A percentile compares a stretch with the other conserved stretches of the same genome.
Evolutionary conservation across 371 early-diverging fungal species (phyloP).

Genomic region (Mucor circinelloides): DNA sequence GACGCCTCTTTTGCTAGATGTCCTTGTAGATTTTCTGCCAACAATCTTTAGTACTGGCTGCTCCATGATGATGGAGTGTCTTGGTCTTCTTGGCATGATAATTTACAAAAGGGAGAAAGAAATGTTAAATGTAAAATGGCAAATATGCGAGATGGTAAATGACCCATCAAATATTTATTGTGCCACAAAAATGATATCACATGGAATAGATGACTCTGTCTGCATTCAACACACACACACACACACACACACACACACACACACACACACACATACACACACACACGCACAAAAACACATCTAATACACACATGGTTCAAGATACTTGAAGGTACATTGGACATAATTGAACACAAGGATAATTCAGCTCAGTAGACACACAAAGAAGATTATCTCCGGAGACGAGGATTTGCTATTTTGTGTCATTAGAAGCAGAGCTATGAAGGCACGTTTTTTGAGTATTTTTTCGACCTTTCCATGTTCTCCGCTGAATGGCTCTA

Average conservation of each 20-base stretch:
- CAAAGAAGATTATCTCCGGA: neutral
- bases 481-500: neutral
- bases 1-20: neutral
- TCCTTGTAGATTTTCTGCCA: neutral
- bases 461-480: neutral
- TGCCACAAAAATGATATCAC: neutral
- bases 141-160: neutral
- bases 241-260: neutral
- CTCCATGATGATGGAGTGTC: neutral
- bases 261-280: too few relatives aligned
- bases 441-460: neutral
- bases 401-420: neutral
- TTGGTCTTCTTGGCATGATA: neutral
- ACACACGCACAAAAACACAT: too few relatives aligned
- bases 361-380: neutral
- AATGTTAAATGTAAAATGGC: neutral
- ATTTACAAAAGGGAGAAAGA: neutral
- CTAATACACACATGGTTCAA: too few relatives aligned
- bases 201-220: neutral
- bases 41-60: neutral
- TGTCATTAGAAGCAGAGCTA: neutral
- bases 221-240: neutral
- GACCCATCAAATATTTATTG: neutral
- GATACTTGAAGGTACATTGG: too few relatives aligned
- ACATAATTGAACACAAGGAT: neutral